These are phyloP conservation scores for Tylopilus intermedius DNA, from an alignment of 768 basidiomycete species.

Conservation along the genomic window DNA sequence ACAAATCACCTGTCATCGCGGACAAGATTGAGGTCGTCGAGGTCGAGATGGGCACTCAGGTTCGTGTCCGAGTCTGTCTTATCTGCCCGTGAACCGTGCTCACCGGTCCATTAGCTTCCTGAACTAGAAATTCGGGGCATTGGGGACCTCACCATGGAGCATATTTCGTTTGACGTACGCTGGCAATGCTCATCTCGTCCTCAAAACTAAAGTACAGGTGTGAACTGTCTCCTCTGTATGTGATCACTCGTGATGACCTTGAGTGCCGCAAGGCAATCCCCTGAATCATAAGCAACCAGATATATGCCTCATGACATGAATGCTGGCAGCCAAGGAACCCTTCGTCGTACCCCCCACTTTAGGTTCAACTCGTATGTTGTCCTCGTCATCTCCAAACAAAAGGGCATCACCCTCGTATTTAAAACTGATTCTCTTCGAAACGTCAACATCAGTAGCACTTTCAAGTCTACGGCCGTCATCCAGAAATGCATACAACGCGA, in stretches of 20 bases:
- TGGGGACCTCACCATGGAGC: conserved; percentile 87
- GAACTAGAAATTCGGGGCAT: conserved; percentile 97
- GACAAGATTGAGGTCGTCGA: conserved; percentile 98
- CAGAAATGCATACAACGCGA: conserved; percentile 97
- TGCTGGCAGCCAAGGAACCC: conserved; percentile 91
- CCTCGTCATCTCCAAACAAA: conserved; percentile 93
- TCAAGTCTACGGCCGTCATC: conserved; percentile 96
- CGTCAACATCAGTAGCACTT: conserved; percentile 95
- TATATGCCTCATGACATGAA: conserved; percentile 83
- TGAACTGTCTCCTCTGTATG: conserved; percentile 13
- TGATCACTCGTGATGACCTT: conserved; percentile 8
- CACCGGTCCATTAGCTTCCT: conserved; percentile 63
- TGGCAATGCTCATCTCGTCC: conserved; percentile 85
- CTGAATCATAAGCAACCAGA: conserved; percentile 89
- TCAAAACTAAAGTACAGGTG: conserved; percentile 92
- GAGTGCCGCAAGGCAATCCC: conserved; percentile 73
- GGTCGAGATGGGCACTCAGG: conserved; percentile 98
- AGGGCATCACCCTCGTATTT: conserved; percentile 98
- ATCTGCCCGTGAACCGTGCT: not conserved
- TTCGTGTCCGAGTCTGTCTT: conserved; percentile 28
- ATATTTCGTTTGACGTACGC: conserved; percentile 94
- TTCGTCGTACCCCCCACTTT: conserved; percentile 94
- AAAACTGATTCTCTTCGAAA: conserved; percentile 98
- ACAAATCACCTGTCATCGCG: conserved; percentile 95
- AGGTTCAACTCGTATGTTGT: conserved; percentile 93